These are phyloP conservation scores for Hypocrella siamensis DNA, from an alignment of 2,329 filamentous ascomycete species.

Conservation along the genomic window DNA sequence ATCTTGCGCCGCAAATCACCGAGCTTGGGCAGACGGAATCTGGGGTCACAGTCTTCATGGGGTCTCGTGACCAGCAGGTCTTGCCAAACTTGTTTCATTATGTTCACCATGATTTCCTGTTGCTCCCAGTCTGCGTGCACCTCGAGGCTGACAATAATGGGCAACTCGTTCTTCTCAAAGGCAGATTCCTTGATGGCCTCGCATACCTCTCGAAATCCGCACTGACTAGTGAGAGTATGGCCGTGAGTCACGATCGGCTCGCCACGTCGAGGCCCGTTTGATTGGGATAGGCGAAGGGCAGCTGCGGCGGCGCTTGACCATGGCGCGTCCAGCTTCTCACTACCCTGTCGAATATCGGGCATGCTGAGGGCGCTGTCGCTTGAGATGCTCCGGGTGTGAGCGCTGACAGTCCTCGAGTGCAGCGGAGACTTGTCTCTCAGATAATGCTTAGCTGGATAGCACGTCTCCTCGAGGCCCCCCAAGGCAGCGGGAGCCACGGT, in stretches of 20 bases:
- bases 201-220: constrained; percentile 78
- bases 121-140: constrained; percentile 72
- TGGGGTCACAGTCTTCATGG: constrained; percentile 33
- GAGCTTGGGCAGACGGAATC: constrained; percentile 48
- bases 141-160: constrained; percentile 83
- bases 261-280: constrained; percentile 18
- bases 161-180: constrained; percentile 60
- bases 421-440: constrained; percentile 13
- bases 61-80: constrained; percentile 51
- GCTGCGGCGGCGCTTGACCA: constrained; percentile 1
- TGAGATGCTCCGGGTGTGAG: constrained; percentile 15
- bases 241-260: constrained; percentile 75
- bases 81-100: constrained; percentile 82
- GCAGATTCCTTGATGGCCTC: constrained; percentile 62
- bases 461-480: constrained; percentile 16
- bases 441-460: constrained; percentile 11
- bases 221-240: constrained; percentile 72
- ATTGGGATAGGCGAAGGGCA: constrained; percentile 2
- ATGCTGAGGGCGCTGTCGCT: constrained; percentile 13
- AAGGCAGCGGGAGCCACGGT: constrained; percentile 26
- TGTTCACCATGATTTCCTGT: constrained; percentile 82
- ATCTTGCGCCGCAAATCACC: constrained; percentile 66
- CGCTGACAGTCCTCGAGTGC: constrained; percentile 24
- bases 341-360: constrained; percentile 13
- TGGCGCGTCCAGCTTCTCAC: constrained; percentile 17